Base-by-base conservation (phyloP, 2,329 filamentous ascomycete genomes). In the Alternaria ethzedia region DNA sequence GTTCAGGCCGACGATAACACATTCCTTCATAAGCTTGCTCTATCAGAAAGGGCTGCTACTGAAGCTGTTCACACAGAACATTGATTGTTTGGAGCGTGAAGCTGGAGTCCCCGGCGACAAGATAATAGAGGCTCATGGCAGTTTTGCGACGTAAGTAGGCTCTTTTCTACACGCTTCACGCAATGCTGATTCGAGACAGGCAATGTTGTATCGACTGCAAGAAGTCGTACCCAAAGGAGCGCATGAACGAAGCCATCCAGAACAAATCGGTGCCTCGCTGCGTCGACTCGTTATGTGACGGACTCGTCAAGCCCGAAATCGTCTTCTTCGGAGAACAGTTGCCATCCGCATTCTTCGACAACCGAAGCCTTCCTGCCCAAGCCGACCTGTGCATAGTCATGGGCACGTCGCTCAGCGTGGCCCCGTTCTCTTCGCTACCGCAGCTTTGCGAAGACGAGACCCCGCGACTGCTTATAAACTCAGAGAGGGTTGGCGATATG, bases 11-110 rank as follows among this genome's bases (percentile, higher is more conserved):
- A 99, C 96, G 2, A 85, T 98, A 58, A 91, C 94, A 2, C 96
- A 99, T 81, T 90, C 88, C 36, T 99, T 99, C 80, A 90, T 99
- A 73, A 86, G 89, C 13, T 84, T 99, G 23, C 88, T 98, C 15
- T 87, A 94, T 61, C 84, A 89, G 64, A 97, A 96, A 81, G 89
- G 88, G 5, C 83, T 95, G 44, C 83, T 99, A 23, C 83, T 91
- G 69, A 96, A 94, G 84, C 87, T 96, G 57, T 99, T 98, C 80
- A 97, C 96, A 0, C 96, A 99, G 77, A 99, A 99, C 76, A 98
- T 99, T 70, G 96, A 99, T 82, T 97, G 94, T 74, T 86, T 99
- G 12, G 96, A 99, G 81, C 88, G 94, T 21, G 86, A 88, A 70
- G 96, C 95, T 12, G 96, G 96, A 25, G 89, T 99, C 1, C 92